Conservation (phyloP, 2,329 filamentous ascomycete genomes). For the Cytospora schulzeri region DNA sequence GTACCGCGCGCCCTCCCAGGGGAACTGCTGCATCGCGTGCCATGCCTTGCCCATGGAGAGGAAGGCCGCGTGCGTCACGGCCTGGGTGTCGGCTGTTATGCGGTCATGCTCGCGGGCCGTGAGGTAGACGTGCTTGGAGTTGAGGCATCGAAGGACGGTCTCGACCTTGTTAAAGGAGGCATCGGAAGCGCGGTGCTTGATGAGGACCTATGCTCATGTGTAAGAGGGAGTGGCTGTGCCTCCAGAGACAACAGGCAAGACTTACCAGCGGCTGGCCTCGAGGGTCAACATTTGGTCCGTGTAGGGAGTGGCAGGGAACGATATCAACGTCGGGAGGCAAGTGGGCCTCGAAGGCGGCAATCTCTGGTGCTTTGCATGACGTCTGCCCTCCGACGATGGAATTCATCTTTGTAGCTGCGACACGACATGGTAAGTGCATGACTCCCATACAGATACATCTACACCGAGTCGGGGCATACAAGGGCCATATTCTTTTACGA, state of each 20-base stretch:
- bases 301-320: conserved; percentile 92
- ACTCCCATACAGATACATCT: neutral
- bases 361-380: conserved; percentile 96
- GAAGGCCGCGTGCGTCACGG: conserved; percentile 96
- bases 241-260: conserved; percentile 7
- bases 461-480: conserved; percentile 58
- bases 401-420: conserved; percentile 83
- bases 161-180: conserved; percentile 78
- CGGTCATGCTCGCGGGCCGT: conserved; percentile 87
- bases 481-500: conserved; percentile 87
- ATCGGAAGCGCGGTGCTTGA: conserved; percentile 86
- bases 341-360: conserved; percentile 87
- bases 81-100: conserved; percentile 97
- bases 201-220: conserved; percentile 62
- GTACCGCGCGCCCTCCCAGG: conserved; percentile 95
- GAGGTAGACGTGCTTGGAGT: conserved; percentile 84
- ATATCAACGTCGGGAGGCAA: conserved; percentile 89
- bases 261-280: conserved; percentile 84
- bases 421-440: conserved; percentile 26
- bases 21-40: conserved; percentile 93
- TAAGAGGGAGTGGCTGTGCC: neutral
- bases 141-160: conserved; percentile 77
- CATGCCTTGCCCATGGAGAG: conserved; percentile 97
- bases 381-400: conserved; percentile 98
- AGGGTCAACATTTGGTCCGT: conserved; percentile 87